Conservation (phyloP, 768 basidiomycete genomes). For the Russula lepida region DNA sequence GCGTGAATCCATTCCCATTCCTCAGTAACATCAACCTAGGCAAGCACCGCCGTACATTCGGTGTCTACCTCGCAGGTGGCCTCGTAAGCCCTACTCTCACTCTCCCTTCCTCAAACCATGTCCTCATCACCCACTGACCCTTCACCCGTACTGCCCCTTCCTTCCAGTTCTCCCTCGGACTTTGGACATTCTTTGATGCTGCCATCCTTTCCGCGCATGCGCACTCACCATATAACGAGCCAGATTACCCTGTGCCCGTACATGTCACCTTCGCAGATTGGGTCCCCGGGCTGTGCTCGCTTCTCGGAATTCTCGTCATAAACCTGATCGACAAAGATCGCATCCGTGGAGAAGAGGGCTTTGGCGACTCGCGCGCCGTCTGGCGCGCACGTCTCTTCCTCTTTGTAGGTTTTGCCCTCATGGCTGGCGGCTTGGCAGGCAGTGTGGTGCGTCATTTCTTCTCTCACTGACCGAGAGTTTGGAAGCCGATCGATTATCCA, state of each 20-base stretch:
- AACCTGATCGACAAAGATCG: slow-evolving; percentile 94
- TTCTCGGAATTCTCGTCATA: slow-evolving; percentile 86
- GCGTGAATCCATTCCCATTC: slow-evolving; percentile 73
- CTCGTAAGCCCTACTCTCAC: slow-evolving; percentile 51
- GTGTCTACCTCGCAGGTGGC: slow-evolving; percentile 87
- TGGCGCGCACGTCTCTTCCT: slow-evolving; percentile 87
- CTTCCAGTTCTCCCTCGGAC: slow-evolving; percentile 83
- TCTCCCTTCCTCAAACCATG: not conserved
- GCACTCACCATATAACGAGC: slow-evolving; percentile 60
- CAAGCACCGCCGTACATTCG: slow-evolving; percentile 71
- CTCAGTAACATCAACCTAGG: slow-evolving; percentile 49
- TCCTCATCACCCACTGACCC: slow-evolving; percentile 1
- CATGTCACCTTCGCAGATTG: slow-evolving; percentile 94
- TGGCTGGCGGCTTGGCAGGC: slow-evolving; percentile 98
- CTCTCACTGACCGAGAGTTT: not conserved
- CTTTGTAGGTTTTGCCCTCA: slow-evolving; percentile 92
- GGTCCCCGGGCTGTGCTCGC: slow-evolving; percentile 91
- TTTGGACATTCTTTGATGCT: slow-evolving; percentile 94
- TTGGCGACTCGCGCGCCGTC: slow-evolving; percentile 75
- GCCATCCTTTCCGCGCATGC: slow-evolving; percentile 85
- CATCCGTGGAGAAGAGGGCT: slow-evolving; percentile 68
- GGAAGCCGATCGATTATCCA: not conserved
- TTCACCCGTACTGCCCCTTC: not conserved
- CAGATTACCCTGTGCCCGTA: slow-evolving; percentile 58
- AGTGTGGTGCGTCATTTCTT: slow-evolving; percentile 63